Percentiles rank a stretch among this genome's conserved stretches.
Evolutionary conservation across 768 basidiomycete species (phyloP).

Genomic region (Brasilioporus rufonigricans): DNA sequence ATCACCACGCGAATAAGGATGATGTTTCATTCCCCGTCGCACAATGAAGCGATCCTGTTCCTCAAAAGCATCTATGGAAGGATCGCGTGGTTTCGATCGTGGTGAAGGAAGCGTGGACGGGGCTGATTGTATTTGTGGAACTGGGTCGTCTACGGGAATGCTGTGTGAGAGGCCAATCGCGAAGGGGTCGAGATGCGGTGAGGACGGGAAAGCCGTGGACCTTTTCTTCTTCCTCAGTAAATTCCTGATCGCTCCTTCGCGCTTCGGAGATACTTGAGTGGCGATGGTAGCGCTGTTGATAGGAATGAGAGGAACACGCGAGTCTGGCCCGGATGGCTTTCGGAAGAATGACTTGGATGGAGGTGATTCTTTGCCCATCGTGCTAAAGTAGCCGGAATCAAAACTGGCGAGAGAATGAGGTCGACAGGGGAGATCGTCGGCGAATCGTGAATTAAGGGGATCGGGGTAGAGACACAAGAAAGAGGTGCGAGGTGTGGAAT

Average conservation of each 20-base stretch:
- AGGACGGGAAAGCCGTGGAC: slow-evolving; percentile 8
- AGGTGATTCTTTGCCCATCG: slow-evolving; percentile 22
- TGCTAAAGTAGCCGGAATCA: slow-evolving; percentile 31
- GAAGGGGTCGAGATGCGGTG: slow-evolving; percentile 11
- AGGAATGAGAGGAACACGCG: slow-evolving; percentile 8
- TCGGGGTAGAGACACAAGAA: slow-evolving; percentile 8
- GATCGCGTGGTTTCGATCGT: slow-evolving; percentile 3
- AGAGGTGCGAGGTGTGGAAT: slow-evolving; percentile 23
- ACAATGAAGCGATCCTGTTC: slow-evolving; percentile 22
- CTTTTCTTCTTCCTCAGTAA: slow-evolving; percentile 25
- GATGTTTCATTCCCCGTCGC: slow-evolving; percentile 43
- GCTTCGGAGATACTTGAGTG: slow-evolving; percentile 17
- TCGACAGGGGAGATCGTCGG: slow-evolving; percentile 11
- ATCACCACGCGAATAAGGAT: slow-evolving; percentile 47
- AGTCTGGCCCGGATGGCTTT: slow-evolving; percentile 13
- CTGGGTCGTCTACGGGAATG: neutral
- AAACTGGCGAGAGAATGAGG: slow-evolving; percentile 22
- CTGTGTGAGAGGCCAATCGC: neutral
- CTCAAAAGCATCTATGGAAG: slow-evolving; percentile 24
- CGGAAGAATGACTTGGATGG: slow-evolving; percentile 7
- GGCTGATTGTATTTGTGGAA: neutral
- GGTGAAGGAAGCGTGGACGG: neutral
- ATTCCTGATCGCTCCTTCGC: slow-evolving; percentile 17
- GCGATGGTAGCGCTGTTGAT: slow-evolving; percentile 2
- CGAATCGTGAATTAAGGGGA: neutral